Percentiles rank a stretch among this genome's conserved stretches.
Conservation (phyloP, 345 rosid genomes). For the Stellera chamaejasme region DNA sequence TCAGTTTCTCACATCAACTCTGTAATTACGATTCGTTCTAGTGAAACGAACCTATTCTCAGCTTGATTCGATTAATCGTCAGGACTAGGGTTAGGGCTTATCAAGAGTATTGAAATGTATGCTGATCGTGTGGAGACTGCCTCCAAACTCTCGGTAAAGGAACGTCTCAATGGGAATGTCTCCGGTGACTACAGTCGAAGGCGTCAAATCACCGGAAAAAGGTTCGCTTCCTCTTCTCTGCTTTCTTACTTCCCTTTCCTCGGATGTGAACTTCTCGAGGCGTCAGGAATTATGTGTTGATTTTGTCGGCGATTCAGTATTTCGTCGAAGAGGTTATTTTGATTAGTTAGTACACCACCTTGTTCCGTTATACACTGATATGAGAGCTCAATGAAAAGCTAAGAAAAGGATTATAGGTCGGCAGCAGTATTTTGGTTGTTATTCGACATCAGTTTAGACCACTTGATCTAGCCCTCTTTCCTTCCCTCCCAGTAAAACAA, state of each 20-base stretch:
- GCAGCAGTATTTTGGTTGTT: background rate
- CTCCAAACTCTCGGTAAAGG: slow-evolving; percentile 50
- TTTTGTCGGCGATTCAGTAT: background rate
- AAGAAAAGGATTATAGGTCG: background rate
- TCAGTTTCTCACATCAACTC: no score
- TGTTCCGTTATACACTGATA: background rate
- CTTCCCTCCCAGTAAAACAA: no score
- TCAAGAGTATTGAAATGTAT: slow-evolving; percentile 43
- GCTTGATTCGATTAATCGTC: background rate
- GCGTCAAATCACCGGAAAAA: slow-evolving; percentile 68
- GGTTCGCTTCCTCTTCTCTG: slow-evolving; percentile 31
- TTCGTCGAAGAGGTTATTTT: background rate
- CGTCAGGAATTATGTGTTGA: background rate
- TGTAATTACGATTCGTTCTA: background rate
- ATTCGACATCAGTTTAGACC: no score
- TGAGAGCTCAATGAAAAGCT: background rate
- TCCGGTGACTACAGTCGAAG: slow-evolving; percentile 36
- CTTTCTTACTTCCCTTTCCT: background rate
- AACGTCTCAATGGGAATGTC: slow-evolving; percentile 69
- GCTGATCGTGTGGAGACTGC: slow-evolving; percentile 84
- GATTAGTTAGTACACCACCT: background rate
- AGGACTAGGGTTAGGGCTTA: slow-evolving; percentile 34
- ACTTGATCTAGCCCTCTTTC: no score
- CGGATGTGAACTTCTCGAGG: slow-evolving; percentile 5
- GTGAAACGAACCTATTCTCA: background rate